Conservation (phyloP, 2,329 filamentous ascomycete species). For the Fusarium nematophilum region DNA sequence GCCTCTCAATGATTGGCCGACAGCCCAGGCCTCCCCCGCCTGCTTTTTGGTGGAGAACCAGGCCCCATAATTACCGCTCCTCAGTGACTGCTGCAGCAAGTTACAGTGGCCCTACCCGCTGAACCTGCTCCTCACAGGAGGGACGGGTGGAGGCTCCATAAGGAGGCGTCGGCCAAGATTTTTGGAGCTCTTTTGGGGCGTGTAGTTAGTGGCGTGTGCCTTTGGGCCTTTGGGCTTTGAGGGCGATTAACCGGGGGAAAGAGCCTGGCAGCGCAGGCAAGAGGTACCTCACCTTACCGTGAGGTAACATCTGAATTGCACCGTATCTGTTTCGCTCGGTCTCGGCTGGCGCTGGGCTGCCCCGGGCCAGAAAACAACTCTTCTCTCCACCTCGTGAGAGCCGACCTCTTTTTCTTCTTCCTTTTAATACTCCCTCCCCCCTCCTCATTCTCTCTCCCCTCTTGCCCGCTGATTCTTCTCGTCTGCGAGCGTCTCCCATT, state of each 20-base stretch:
- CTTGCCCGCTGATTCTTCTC: constrained; percentile 22
- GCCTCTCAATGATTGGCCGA: constrained; percentile 28
- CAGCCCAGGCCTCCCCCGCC: constrained; percentile 3
- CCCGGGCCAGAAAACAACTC: constrained; percentile 41
- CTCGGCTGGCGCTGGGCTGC: constrained; percentile 30
- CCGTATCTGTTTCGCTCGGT: constrained; percentile 33
- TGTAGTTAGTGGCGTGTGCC: constrained; percentile 10
- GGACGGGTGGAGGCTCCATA: constrained; percentile 13
- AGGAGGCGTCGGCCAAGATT: constrained; percentile 15
- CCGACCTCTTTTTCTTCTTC: constrained; percentile 33
- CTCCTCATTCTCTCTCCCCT: constrained; percentile 19
- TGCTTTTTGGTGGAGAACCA: constrained; percentile 11
- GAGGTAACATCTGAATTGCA: constrained; percentile 30
- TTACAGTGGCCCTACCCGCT: constrained; percentile 23
- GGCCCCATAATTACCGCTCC: not conserved
- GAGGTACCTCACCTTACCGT: constrained; percentile 36
- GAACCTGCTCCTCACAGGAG: constrained; percentile 12
- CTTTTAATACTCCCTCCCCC: constrained; percentile 45
- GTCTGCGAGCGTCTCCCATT: constrained; percentile 39
- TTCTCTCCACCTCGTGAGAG: constrained; percentile 40
- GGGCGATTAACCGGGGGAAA: constrained; percentile 27
- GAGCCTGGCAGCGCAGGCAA: constrained; percentile 11
- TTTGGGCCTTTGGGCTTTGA: constrained; percentile 22
- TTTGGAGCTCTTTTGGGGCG: constrained; percentile 22
- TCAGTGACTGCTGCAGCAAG: constrained; percentile 18